Evolutionary conservation across 345 rosid genomes (phyloP), one percentile per base, ranked within the genome.

Genomic region (Pugionium cornutum): DNA sequence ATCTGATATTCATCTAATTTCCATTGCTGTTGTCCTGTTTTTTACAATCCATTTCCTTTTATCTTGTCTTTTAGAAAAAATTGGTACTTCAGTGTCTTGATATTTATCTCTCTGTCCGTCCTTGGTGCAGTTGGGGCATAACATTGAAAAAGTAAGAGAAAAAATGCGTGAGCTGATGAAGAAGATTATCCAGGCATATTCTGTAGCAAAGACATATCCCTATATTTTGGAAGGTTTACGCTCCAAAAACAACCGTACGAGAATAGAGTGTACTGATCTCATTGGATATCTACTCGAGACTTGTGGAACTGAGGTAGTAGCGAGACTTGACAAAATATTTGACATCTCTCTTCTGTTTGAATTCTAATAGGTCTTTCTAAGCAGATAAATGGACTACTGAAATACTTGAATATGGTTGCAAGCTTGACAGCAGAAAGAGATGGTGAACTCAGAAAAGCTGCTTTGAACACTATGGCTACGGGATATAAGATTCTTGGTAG

Each of bases 401-500:
- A 91, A 75, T 85, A 89, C 60, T 67, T 94, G 75, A 95, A 94
- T 81, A 69, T 81, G 78, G 99, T 95, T 79, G 99, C 99, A 62
- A 95, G 89, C 85, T 87, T 95, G 83, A 95, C 97, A 2, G 83
- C 97, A 36, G 99, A 95, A 73, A 84, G 97, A 43, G 99, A 95
- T 80, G 99, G 99, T 63, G 99, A 95, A 82, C 82, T 83, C 69
- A 85, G 99, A 78, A 95, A 95, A 79, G 88, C 99, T 78, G 99
- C 99, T 48, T 54, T 95, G 59, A 95, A 95, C 74, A 65, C 99
- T 18, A 78, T 95, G 61, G 99, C 99, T 9, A 86, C 96, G 49
- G 97, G 92, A 58, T 95, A 91, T 76, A 89, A 95, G 83, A 81
- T 87, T 75, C 87, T 95, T 66, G 99, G 99, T 95, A 82, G 47